Evolutionary conservation across 441 rosid genomes (phyloP), one percentile per base, ranked within the genome.

Genomic region (Heliophila coronopifolia): DNA sequence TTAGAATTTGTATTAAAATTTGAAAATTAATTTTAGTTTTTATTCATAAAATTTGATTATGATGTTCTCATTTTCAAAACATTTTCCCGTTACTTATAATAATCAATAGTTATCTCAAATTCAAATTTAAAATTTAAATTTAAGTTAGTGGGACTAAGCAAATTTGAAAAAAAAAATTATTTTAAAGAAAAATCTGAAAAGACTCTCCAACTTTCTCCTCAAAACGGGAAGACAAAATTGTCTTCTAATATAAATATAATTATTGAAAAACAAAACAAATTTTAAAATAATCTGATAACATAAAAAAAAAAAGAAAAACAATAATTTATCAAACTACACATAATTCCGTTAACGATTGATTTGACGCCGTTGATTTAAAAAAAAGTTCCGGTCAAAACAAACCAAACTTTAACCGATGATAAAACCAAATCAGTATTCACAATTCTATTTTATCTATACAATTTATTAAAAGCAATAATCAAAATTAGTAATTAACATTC

Each of bases 171-270:
- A n/a, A 3, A 49, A 9, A 36, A 17, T 22, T 16, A 7, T 26
- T 26, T 6, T 22, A 15, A 26, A 50, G 41, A 10, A 41, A 35
- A 51, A 51, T 37, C 40, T 58, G 1, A 23, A 58, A 65, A 44
- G 40, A 37, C 48, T 38, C 22, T n/a, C n/a, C 5, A 58, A 52
- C 55, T 58, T 65, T 31, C 70, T 63, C 64, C 32, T 44, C 44
- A 44, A 37, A 58, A 43, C 59, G 44, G 69, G 69, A 65, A 50
- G 41, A 41, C 63, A 64, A 42, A 56, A 34, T 20, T 57, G 63
- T 42, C 49, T 50, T 45, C 46, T 31, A 45, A 46, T 26, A 34
- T 9, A 59, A 49, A 47, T 4, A 47, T 11, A 11, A 24, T 40
- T 50, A 38, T 6, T 20, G n/a, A 12, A 27, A n/a, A 3, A 3